These are phyloP conservation scores for Truncatella angustata DNA, from an alignment of 2,329 filamentous ascomycete genomes.

Conservation along the genomic window DNA sequence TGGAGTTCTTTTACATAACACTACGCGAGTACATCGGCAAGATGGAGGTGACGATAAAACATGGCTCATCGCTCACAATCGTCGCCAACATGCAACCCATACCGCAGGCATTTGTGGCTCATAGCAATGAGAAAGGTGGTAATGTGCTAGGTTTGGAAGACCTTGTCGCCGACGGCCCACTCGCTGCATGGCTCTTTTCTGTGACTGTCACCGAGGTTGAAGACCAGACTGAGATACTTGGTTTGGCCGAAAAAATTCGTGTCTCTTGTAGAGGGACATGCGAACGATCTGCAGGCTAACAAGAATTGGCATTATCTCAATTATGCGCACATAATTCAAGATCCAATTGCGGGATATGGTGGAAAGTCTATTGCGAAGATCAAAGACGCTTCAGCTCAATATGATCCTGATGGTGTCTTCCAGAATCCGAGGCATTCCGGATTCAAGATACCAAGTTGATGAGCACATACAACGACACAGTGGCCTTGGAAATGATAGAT, in stretches of 20 bases:
- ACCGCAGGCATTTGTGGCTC: constrained; percentile 31
- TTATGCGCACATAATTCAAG: constrained; percentile 32
- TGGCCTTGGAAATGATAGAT: no score
- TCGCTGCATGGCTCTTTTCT: constrained; percentile 28
- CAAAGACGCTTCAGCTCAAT: constrained; percentile 28
- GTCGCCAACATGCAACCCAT: constrained; percentile 35
- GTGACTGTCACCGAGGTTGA: constrained; percentile 29
- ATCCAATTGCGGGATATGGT: constrained; percentile 32
- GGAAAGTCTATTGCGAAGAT: constrained; percentile 28
- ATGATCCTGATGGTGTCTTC: constrained; percentile 35
- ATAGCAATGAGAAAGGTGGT: constrained; percentile 32
- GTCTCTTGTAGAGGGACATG: constrained; percentile 23
- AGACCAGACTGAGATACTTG: constrained; percentile 23
- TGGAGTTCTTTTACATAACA: no score
- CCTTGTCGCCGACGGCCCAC: constrained; percentile 22
- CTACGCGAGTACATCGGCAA: no score
- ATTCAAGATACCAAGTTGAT: constrained; percentile 29
- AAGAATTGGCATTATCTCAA: constrained; percentile 35
- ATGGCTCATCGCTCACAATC: constrained; percentile 27
- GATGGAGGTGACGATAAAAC: background rate
- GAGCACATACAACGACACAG: no score
- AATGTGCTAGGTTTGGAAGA: constrained; percentile 37
- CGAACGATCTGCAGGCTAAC: constrained; percentile 11
- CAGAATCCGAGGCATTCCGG: constrained; percentile 34
- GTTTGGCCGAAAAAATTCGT: constrained; percentile 26